Evolutionary conservation across 257 asterid species (phyloP), one percentile per base, ranked within the genome.

Genomic region (Jasminum sambac): DNA sequence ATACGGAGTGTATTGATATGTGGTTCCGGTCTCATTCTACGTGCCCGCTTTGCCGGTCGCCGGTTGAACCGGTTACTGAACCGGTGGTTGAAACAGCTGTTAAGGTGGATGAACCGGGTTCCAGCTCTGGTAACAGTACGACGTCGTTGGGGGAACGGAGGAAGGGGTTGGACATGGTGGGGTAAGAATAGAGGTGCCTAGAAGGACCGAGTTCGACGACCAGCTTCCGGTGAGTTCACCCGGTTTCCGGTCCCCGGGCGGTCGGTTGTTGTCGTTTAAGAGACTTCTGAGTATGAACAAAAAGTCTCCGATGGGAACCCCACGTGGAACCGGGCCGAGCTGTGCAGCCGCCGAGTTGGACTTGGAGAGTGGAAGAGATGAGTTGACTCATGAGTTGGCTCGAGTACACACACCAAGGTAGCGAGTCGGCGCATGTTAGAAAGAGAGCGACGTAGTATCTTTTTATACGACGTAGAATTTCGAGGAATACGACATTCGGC

Each of bases 21-120:
- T 92, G 98, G 98, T 92, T 92, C 58, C 83, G 67, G 7, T 84
- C 96, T 0, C 96, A 89, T 71, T 85, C 96, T 16, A 89, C 96
- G 6, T 92, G 98, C 67, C 98, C 98, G 0, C 83, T 92, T 2
- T 92, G 98, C 81, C 96, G 96, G 40, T 81, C 90, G 0, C 72
- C 88, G 44, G 96, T 86, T 1, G 96, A 88, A 71, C 70, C 69
- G 36, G 76, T 73, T 55, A 5, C 23, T 0, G 79, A 64, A 43
- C 80, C 82, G 72, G 89, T 30, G 14, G 61, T 11, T 6, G 77
- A 73, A 46, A 69, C 78, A 55, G 78, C n/a, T 0, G 64, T 43
- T 25, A 57, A 30, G 3, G 13, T 41, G 19, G 67, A 12, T 5
- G 94, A 78, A 71, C 77, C 84, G 64, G 79, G 81, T 11, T 77